phyloP scores from a whole-genome alignment of 805 yeast species.

The Candida taoyuanica region DNA sequence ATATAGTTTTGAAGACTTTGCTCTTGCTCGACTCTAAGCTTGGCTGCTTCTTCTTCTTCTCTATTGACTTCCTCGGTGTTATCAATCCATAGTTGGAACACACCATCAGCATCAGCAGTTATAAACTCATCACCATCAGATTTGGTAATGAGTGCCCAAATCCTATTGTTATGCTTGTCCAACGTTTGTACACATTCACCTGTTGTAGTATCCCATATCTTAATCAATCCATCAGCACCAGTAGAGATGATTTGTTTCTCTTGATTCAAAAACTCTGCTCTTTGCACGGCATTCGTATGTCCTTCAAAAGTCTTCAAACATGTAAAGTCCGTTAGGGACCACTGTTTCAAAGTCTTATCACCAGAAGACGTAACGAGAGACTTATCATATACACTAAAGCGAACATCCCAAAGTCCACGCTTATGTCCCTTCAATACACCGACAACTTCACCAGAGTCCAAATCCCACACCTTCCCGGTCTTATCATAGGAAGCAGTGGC shows the following conservation, averaged over 20 bases:
- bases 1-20: constrained; percentile 79
- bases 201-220: constrained; percentile 76
- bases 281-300: constrained; percentile 87
- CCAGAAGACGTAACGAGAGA: constrained; percentile 82
- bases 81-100: constrained; percentile 85
- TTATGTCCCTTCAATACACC: constrained; percentile 87
- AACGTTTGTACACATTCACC: constrained; percentile 82
- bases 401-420: constrained; percentile 91
- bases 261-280: constrained; percentile 63
- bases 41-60: constrained; percentile 45
- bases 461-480: constrained; percentile 84
- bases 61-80: constrained; percentile 69
- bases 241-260: constrained; percentile 63
- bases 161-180: constrained; percentile 91
- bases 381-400: constrained; percentile 77
- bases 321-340: constrained; percentile 78
- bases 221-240: constrained; percentile 94
- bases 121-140: constrained; percentile 66
- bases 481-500: constrained; percentile 96
- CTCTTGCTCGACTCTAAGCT: constrained; percentile 72
- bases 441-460: constrained; percentile 78
- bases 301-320: constrained; percentile 88
- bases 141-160: constrained; percentile 79
- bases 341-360: constrained; percentile 82
- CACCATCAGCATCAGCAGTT: constrained; percentile 94